Conservation (phyloP, 371 early-diverging fungal genomes). For the Syncephalastrum monosporum region DNA sequence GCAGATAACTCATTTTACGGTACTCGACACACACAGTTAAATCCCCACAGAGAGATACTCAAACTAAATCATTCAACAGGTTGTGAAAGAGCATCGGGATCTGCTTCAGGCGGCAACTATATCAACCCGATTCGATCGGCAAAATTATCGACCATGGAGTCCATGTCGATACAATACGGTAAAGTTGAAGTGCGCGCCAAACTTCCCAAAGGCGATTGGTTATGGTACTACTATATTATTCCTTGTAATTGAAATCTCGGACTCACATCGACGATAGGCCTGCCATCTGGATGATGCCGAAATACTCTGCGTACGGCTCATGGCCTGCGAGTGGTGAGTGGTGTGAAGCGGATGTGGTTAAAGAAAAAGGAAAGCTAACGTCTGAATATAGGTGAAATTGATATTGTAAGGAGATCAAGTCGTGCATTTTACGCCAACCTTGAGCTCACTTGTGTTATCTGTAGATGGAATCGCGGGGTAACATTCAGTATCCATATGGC, state of each 20-base stretch:
- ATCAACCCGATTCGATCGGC: slow-evolving; percentile 72
- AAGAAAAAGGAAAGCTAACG: neutral
- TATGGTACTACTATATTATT: slow-evolving; percentile 46
- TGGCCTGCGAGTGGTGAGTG: slow-evolving; percentile 75
- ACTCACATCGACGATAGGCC: slow-evolving; percentile 22
- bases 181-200: slow-evolving; percentile 66
- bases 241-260: no score
- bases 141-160: slow-evolving; percentile 47
- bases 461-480: slow-evolving; percentile 64
- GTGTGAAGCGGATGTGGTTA: neutral
- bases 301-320: slow-evolving; percentile 58
- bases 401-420: slow-evolving; percentile 32
- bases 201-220: slow-evolving; percentile 68
- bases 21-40: slow-evolving; percentile 2
- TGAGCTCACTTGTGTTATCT: neutral
- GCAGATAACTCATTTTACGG: slow-evolving; percentile 42
- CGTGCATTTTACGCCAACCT: slow-evolving; percentile 1
- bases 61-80: slow-evolving; percentile 25
- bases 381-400: slow-evolving; percentile 39
- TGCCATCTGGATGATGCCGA: slow-evolving; percentile 74
- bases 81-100: slow-evolving; percentile 52
- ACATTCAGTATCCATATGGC: slow-evolving; percentile 45
- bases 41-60: neutral
- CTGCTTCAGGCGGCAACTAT: slow-evolving; percentile 46
- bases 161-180: slow-evolving; percentile 54